Conservation (phyloP, 768 basidiomycete genomes). For the Leccinum pellstonianum region DNA sequence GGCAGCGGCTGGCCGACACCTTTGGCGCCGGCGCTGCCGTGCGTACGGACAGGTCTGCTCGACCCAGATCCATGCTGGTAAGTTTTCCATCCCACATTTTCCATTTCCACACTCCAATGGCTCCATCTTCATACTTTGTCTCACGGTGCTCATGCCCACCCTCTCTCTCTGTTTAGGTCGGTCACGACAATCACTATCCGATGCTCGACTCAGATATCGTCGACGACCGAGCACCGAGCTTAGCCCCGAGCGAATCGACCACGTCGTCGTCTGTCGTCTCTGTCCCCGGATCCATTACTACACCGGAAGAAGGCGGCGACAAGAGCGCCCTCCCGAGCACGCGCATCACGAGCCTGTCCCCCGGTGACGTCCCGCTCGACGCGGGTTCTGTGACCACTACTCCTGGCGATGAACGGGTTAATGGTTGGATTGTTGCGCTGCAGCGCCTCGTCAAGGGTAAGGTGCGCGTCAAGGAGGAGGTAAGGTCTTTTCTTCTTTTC, state of each 20-base stretch:
- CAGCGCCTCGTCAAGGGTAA: conserved; percentile 34
- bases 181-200: conserved; percentile 6
- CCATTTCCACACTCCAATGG: background rate
- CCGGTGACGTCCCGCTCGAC: conserved; percentile 1
- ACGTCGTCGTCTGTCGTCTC: background rate
- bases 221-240: conserved; percentile 5
- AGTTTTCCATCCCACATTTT: background rate
- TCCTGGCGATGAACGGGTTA: conserved; percentile 10
- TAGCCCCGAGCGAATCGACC: conserved; percentile 3
- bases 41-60: conserved; percentile 23
- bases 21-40: conserved; percentile 24
- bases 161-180: conserved; percentile 9
- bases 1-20: conserved; percentile 13
- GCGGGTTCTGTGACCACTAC: background rate
- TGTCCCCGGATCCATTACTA: background rate
- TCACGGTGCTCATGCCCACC: background rate
- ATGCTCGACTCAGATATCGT: conserved; percentile 4
- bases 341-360: conserved; percentile 20
- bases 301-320: background rate
- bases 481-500: conserved; percentile 3
- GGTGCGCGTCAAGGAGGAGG: conserved; percentile 24
- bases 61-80: conserved; percentile 11
- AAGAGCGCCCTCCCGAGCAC: conserved; percentile 17
- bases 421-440: conserved; percentile 20
- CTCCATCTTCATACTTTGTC: background rate